Conservation (phyloP, 2,329 filamentous ascomycete species). For the Epichloe bromicola region DNA sequence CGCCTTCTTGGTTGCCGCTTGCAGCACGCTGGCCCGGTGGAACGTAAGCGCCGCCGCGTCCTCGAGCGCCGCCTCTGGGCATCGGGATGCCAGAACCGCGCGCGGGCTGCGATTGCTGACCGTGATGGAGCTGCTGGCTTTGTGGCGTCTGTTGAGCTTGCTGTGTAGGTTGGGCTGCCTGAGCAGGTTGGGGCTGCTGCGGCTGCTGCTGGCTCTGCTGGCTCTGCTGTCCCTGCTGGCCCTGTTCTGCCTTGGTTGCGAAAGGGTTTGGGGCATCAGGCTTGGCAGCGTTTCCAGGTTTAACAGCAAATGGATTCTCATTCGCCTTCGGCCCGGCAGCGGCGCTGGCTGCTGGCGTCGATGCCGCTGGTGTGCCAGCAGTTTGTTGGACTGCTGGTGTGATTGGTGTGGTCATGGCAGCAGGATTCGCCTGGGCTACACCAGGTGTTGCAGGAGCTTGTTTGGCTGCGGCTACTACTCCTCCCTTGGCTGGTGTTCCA, state of each 20-base stretch:
- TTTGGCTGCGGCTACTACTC: conserved; percentile 9
- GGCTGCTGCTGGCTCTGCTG: neutral
- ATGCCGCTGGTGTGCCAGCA: conserved; percentile 6
- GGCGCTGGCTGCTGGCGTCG: conserved; percentile 9
- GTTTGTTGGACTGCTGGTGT: conserved; percentile 1
- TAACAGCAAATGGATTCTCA: conserved; percentile 1
- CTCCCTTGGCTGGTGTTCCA: conserved; percentile 7
- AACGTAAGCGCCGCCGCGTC: conserved; percentile 24
- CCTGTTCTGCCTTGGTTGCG: conserved; percentile 4
- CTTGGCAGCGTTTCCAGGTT: neutral
- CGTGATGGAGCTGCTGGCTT: conserved; percentile 3
- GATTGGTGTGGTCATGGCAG: neutral
- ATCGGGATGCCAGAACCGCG: conserved; percentile 26
- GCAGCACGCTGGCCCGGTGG: conserved; percentile 24
- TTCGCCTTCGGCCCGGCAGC: neutral
- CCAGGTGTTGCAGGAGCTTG: conserved; percentile 8
- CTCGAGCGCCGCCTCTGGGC: conserved; percentile 27
- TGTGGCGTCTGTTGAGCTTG: conserved; percentile 8
- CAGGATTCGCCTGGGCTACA: neutral
- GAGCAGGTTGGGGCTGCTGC: neutral
- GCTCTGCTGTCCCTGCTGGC: conserved; percentile 6
- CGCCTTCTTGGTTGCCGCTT: conserved; percentile 24
- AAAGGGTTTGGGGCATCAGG: conserved; percentile 3
- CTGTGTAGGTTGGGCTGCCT: neutral
- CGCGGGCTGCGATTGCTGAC: conserved; percentile 10